Base-by-base conservation (phyloP, 352 stramenopile genomes). In the Phytophthora citrophthora region DNA sequence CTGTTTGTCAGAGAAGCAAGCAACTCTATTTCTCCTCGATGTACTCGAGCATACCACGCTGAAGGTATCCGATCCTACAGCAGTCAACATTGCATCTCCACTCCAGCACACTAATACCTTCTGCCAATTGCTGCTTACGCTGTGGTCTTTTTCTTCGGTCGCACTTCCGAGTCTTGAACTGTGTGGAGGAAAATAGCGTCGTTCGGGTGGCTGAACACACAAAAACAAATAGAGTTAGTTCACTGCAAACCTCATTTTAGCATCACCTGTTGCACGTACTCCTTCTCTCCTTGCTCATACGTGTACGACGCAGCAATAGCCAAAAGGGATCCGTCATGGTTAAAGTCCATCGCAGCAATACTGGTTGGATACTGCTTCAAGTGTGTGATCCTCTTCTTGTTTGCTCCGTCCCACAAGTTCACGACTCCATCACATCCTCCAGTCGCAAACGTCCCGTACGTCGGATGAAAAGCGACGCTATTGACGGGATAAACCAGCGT, bases 241-340 rank as follows among this genome's bases (percentile, higher is more conserved):
- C 18, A 29, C 8, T 18, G 54, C 56, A 39, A 61, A 34, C 44
- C 39, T 10, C 39, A 8, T 15, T 13, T 39, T 12, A 16, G 11
- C 34, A 45, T 40, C 31, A 48, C 4, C 23, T 55, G 31, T 36
- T 38, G 4, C 38, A 83, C 83, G 55, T 77, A 93, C 89, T 98
- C 95, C 68, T 97, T 96, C 63, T 99, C 96, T 26, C 97, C 97
- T 69, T 99, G 89, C 77, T 99, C 97, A 77, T 98, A 99, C 4
- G 96, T 99, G 82, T 99, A 99, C 24, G 90, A 98, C 47, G 89
- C 83, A 0, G 97, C 96, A 52, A 99, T 88, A 13, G 97, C 97
- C 23, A 99, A 80, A 51, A 97, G 72, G 1, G 79, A 92, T 52
- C 97, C 97, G 68, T 98, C 93, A 52, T 82, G 64, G 65, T 95